phyloP scores from a whole-genome alignment of 495 filamentous ascomycete species.

The Collariella sp. region DNA sequence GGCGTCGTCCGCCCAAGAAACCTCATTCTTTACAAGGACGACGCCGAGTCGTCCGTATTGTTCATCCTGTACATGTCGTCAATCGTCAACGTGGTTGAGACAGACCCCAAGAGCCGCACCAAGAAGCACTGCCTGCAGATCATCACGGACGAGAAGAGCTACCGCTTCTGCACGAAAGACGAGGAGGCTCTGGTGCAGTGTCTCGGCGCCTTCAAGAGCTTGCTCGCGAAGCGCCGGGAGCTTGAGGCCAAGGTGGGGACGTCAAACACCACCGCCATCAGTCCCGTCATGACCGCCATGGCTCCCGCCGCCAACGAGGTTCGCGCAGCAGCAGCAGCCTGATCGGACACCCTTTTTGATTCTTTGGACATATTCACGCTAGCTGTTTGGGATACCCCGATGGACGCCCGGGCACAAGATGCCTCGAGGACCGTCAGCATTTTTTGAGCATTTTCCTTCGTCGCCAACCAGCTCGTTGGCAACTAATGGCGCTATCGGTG shows the following conservation, averaged over 20 bases:
- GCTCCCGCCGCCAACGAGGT: neutral
- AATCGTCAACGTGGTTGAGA: conserved; percentile 87
- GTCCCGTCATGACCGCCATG: neutral
- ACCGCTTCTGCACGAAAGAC: conserved; percentile 71
- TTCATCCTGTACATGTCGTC: conserved; percentile 71
- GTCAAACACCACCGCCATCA: conserved; percentile 5
- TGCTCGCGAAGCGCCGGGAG: conserved; percentile 62
- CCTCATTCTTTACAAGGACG: conserved; percentile 87
- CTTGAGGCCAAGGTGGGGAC: conserved; percentile 36
- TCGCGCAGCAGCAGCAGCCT: neutral
- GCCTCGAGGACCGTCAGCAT: neutral
- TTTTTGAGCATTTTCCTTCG: neutral
- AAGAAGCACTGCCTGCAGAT: conserved; percentile 85
- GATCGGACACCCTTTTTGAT: neutral
- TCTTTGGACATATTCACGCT: neutral
- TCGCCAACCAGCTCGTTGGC: neutral
- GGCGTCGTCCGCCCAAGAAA: conserved; percentile 81
- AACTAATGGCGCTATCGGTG: neutral
- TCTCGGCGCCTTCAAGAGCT: conserved; percentile 83
- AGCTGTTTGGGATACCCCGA: neutral
- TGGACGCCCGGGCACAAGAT: neutral
- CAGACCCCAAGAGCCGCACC: conserved; percentile 75
- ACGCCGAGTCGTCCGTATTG: conserved; percentile 78
- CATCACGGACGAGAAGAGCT: conserved; percentile 89
- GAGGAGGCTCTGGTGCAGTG: conserved; percentile 80